Evolutionary conservation across 768 basidiomycete genomes (phyloP).

Genomic region (Terana coerulea): DNA sequence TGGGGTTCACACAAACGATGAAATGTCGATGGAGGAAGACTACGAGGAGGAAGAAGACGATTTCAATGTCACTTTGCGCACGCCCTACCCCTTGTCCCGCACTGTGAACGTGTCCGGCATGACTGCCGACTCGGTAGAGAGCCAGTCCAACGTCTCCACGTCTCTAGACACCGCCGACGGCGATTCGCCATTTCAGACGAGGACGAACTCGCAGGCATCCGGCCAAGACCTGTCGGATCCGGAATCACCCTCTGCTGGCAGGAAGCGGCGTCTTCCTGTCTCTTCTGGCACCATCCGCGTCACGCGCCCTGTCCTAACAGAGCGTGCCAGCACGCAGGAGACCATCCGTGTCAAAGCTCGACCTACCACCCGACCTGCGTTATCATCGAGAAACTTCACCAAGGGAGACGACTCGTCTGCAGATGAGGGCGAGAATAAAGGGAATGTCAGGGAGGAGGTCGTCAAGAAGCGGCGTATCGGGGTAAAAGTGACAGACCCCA

Average conservation of each 20-base stretch:
- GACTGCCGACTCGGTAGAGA: conserved; percentile 18
- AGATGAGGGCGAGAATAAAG: not conserved
- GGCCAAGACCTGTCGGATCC: conserved; percentile 15
- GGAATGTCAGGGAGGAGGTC: conserved; percentile 6
- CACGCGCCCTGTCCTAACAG: conserved; percentile 1
- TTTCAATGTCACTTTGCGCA: conserved; percentile 64
- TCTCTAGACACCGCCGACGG: conserved; percentile 28
- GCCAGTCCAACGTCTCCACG: conserved; percentile 20
- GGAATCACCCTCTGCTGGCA: conserved; percentile 20
- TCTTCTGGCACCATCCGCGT: not conserved
- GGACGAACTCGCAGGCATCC: conserved; percentile 23
- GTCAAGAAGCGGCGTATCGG: conserved; percentile 16
- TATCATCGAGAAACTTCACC: not conserved
- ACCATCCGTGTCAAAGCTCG: conserved; percentile 5
- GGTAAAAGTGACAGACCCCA: not conserved
- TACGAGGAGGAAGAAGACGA: conserved; percentile 51
- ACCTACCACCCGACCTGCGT: not conserved
- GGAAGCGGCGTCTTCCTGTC: conserved; percentile 23
- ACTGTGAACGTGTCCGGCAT: conserved; percentile 12
- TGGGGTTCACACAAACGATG: conserved; percentile 38
- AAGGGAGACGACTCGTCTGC: conserved; percentile 4
- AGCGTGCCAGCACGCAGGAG: not conserved
- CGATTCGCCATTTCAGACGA: conserved; percentile 26
- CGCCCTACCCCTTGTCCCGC: conserved; percentile 42
- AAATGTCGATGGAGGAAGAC: conserved; percentile 27